phyloP scores from a whole-genome alignment of 2,329 filamentous ascomycete genomes.

The Aspergillus fumigatus region DNA sequence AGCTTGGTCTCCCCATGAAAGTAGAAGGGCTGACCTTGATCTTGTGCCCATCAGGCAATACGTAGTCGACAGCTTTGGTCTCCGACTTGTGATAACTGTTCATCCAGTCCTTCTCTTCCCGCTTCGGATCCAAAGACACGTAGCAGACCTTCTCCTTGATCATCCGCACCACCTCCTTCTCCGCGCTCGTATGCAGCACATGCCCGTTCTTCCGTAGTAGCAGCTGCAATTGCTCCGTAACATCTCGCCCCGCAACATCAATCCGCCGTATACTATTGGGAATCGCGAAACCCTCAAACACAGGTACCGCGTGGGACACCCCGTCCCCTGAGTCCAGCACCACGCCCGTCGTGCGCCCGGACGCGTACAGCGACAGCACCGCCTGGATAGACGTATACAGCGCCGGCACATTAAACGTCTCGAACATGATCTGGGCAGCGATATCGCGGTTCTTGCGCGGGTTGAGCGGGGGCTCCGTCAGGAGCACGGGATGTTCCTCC shows the following conservation, averaged over 20 bases:
- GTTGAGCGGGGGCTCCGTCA: constrained; percentile 94
- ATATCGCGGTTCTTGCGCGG: constrained; percentile 93
- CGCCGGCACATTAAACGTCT: constrained; percentile 97
- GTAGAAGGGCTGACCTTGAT: constrained; percentile 61
- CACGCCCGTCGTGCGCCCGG: constrained; percentile 90
- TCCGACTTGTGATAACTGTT: constrained; percentile 66
- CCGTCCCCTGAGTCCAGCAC: constrained; percentile 94
- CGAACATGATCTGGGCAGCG: constrained; percentile 94
- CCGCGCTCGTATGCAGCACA: constrained; percentile 94
- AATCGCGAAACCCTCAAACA: constrained; percentile 97
- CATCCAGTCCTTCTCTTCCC: constrained; percentile 95
- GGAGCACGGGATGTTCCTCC: constrained; percentile 95
- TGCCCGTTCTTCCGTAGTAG: constrained; percentile 87
- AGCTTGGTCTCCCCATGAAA: background rate
- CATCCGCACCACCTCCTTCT: constrained; percentile 96
- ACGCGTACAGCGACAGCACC: constrained; percentile 91
- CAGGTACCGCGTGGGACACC: constrained; percentile 93
- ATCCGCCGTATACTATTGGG: constrained; percentile 92
- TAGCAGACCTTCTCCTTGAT: constrained; percentile 97
- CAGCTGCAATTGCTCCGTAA: constrained; percentile 91
- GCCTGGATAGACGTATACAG: constrained; percentile 97
- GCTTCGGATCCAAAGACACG: constrained; percentile 82
- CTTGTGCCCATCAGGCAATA: constrained; percentile 86
- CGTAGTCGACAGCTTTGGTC: constrained; percentile 78
- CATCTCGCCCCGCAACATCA: constrained; percentile 91